Evolutionary conservation across 257 asterid species (phyloP), one percentile per base, ranked within the genome.

Genomic region (Solanum neorickii): DNA sequence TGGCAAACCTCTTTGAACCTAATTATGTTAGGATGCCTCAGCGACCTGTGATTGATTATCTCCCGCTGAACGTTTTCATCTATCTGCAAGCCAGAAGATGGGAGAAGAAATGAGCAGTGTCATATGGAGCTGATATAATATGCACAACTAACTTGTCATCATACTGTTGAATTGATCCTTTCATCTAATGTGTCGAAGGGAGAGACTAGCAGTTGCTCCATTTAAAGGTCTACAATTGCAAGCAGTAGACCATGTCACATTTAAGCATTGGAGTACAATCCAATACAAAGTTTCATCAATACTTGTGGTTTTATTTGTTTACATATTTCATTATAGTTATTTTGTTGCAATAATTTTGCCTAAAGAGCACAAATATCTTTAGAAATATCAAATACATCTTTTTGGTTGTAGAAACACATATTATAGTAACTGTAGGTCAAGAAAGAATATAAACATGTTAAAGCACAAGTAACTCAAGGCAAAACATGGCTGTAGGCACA

Each of bases 31-130:
- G 98, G 98, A 90, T 96, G 98, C 93, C 96, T 94, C 88, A 96
- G 82, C 66, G 98, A 96, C 89, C 98, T 90, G 89, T 96, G 98
- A 89, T 96, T 96, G 87, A 96, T 95, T 72, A 96, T 96, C 89
- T 96, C 98, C 89, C 98, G 91, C 91, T 91, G 94, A 70, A 96
- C 98, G 89, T 96, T 96, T 89, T 94, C 98, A 90, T 94, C 98
- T 75, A 96, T 96, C 98, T 96, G 94, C 91, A 90, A 87, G 68
- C 68, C 65, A 78, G 80, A 88, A 89, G 85, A 39, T 9, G 44
- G 85, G 85, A 27, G 29, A 78, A 78, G 25, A 78, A 78, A 80
- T 47, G 68, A 47, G 44, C 84, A 80, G 84, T 47, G 27, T 25
- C 65, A 47, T 47, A 80, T 47, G 44, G 27, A 80, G 29, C 68